Conservation (phyloP, 129 eudicot genomes). For the Flaveria linearis region DNA sequence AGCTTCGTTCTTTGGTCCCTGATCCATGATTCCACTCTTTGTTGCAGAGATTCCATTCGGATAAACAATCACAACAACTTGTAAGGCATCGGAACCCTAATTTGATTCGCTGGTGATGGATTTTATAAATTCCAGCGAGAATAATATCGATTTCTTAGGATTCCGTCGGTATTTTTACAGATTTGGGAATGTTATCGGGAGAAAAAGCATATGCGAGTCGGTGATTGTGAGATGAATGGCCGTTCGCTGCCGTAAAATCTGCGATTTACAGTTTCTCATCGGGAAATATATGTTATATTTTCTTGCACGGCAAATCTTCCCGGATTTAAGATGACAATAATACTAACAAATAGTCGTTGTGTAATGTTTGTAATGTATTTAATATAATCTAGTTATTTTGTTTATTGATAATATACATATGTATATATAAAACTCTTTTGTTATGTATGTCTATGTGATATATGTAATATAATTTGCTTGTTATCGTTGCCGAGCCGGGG, state of each 20-base stretch:
- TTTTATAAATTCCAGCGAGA: not conserved
- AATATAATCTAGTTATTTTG: no score
- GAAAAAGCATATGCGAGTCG: slow-evolving; percentile 29
- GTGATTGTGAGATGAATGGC: slow-evolving; percentile 25
- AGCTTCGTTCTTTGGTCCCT: slow-evolving; percentile 78
- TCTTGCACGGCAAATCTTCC: no score
- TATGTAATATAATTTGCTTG: no score
- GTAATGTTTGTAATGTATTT: no score
- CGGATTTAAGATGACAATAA: no score
- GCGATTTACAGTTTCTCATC: no score
- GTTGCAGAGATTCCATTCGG: slow-evolving; percentile 68
- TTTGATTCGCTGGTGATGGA: slow-evolving; percentile 21
- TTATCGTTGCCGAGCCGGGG: no score
- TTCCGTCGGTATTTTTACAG: slow-evolving; percentile 4
- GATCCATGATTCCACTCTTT: slow-evolving; percentile 85
- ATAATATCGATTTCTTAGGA: not conserved
- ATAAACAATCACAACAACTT: slow-evolving; percentile 24
- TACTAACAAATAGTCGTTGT: no score
- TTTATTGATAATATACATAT: no score
- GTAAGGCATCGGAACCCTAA: slow-evolving; percentile 36
- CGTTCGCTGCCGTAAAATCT: slow-evolving; percentile 20
- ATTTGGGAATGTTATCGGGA: slow-evolving; percentile 35
- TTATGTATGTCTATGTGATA: no score
- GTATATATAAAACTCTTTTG: no score
- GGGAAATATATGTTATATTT: no score